Evolutionary conservation across 2,329 filamentous ascomycete species (phyloP), one percentile per base, ranked within the genome.

Genomic region (Cercospora sp.): DNA sequence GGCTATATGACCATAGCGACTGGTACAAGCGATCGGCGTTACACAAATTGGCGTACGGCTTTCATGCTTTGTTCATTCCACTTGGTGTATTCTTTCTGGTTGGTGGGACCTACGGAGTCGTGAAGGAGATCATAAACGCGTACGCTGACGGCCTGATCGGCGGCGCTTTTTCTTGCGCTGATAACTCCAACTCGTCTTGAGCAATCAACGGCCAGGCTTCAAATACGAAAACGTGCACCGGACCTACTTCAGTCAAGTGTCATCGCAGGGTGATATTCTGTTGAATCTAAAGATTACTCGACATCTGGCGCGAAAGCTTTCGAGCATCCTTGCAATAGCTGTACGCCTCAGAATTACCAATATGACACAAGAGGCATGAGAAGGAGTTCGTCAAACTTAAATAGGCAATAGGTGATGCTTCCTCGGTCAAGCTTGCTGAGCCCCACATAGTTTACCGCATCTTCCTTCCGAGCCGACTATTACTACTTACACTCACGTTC

Each of bases 81-180:
- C 69, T 86, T 13, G 83, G 83, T 0, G n/a, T 81, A 0, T 86
- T 86, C 69, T 75, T 86, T 65, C 77, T 81, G 5, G 77, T 84
- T 26, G 83, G 81, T 1, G 84, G 83, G 0, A 85, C 83, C n/a
- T 84, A 83, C 71, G 78, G 83, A 40, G 82, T 85, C 2, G 80
- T 86, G 26, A 79, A 83, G 66, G 79, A 83, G 70, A 85, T 87
- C 68, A 83, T 83, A 63, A 78, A 84, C 63, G 84, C 85, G 0
- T 87, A 87, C 73, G 81, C 79, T 3, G 79, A 79, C 59, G 83
- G 82, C 0, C 73, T 78, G 62, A 85, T 85, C 66, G 80, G 80
- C 73, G 61, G 76, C 49, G 82, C 83, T 0, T 85, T 85, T 64
- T 81, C 81, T n/a, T 85, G 83, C 68, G 81, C 79, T 2, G 83